These are phyloP conservation scores for Phycomyces blakesleeanus DNA, from an alignment of 192 early-diverging fungal genomes.

Conservation along the genomic window DNA sequence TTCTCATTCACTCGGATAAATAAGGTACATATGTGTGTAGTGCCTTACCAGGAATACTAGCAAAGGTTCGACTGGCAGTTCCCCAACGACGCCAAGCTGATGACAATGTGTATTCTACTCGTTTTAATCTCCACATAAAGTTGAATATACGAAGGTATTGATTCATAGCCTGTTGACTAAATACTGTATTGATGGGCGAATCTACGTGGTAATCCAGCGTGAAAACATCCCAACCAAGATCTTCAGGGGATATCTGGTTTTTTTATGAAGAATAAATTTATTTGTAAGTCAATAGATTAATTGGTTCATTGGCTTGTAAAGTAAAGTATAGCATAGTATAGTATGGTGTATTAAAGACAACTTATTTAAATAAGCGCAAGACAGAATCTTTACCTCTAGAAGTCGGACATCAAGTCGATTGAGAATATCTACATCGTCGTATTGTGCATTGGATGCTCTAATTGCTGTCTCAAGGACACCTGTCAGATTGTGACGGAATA, in stretches of 20 bases:
- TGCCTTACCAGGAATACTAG: conserved; percentile 40
- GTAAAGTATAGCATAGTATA: too few species aligned
- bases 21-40: too few species aligned
- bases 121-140: conserved; percentile 88
- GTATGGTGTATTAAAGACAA: conserved; percentile 1
- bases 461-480: conserved; percentile 81
- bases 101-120: conserved; percentile 76
- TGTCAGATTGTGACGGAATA: conserved; percentile 89
- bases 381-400: conserved; percentile 49
- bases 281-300: background rate
- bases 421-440: conserved; percentile 73
- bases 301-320: conserved; percentile 14
- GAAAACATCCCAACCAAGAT: conserved; percentile 92
- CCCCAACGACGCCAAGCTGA: conserved; percentile 76
- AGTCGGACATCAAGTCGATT: conserved; percentile 76
- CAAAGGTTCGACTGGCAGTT: conserved; percentile 55
- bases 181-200: conserved; percentile 81
- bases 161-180: conserved; percentile 68
- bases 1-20: too few species aligned
- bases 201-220: conserved; percentile 81
- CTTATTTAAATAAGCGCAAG: background rate
- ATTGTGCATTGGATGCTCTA: conserved; percentile 85
- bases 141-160: conserved; percentile 80
- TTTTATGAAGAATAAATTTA: background rate
- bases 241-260: conserved; percentile 47